Evolutionary conservation across 78 protist genomes (phyloP).

Genomic region (Monosiga brevicollis): DNA sequence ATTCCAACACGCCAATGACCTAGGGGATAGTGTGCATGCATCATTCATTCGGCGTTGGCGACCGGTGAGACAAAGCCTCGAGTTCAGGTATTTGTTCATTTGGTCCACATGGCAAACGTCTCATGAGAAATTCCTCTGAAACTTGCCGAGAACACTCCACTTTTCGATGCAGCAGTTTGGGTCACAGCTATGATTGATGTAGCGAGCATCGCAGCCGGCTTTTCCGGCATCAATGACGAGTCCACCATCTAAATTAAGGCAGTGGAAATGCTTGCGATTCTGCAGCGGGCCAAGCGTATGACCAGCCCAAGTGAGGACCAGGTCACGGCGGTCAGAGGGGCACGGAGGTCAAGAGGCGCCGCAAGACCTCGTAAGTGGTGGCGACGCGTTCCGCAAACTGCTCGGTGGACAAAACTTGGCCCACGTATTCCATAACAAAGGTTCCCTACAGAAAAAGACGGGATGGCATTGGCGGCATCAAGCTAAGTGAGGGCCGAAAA

Average conservation of each 20-base stretch:
- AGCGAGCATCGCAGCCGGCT: slow-evolving; percentile 22
- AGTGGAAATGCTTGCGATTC: neutral
- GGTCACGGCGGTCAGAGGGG: neutral
- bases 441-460: neutral
- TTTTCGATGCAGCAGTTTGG: slow-evolving; percentile 30
- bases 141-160: slow-evolving; percentile 23
- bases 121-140: no score
- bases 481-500: neutral
- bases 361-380: neutral
- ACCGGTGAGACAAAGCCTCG: neutral
- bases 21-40: no score
- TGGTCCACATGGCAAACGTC: no score
- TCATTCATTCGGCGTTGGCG: neutral
- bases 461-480: neutral
- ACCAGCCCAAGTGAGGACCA: neutral
- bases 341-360: neutral
- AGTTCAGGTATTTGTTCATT: no score
- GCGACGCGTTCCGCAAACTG: neutral
- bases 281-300: neutral
- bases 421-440: slow-evolving; percentile 22
- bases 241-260: neutral
- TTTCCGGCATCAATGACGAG: slow-evolving; percentile 16
- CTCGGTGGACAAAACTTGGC: slow-evolving; percentile 6
- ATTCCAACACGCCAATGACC: slow-evolving; percentile 1
- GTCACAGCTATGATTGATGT: slow-evolving; percentile 28